Evolutionary conservation across 2,329 filamentous ascomycete species (phyloP).

Genomic region (Colletotrichum melonis): DNA sequence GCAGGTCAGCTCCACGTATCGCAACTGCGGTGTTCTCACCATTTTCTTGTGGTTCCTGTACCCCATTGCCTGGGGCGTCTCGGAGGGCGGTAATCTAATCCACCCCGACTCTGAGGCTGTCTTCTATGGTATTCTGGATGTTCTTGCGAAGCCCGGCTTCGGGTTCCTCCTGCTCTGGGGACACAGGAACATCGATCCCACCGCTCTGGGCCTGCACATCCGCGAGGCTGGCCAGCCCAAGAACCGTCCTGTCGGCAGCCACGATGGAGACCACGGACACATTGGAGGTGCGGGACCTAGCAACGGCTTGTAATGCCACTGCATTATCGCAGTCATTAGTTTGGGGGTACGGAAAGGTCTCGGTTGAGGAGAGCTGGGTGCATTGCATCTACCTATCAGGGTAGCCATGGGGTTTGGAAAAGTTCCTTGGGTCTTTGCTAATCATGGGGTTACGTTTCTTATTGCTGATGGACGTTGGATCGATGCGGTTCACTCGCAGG

Average conservation of each 20-base stretch:
- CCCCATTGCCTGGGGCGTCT: slow-evolving; percentile 72
- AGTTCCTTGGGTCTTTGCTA: not conserved
- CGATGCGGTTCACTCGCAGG: not conserved
- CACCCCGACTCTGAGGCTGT: slow-evolving; percentile 74
- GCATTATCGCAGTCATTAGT: not conserved
- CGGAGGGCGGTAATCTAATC: slow-evolving; percentile 74
- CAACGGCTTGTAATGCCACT: not conserved
- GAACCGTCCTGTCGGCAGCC: slow-evolving; percentile 11
- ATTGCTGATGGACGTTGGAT: not conserved
- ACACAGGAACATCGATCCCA: slow-evolving; percentile 71
- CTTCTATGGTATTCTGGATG: slow-evolving; percentile 76
- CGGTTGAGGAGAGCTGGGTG: not conserved
- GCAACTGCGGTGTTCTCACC: slow-evolving; percentile 68
- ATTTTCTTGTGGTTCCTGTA: slow-evolving; percentile 73
- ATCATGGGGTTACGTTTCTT: not conserved
- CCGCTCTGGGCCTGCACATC: slow-evolving; percentile 62
- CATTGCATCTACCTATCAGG: not conserved
- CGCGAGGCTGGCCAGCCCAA: slow-evolving; percentile 38
- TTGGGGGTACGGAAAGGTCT: no score
- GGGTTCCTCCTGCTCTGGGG: slow-evolving; percentile 70
- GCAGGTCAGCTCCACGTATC: slow-evolving; percentile 64
- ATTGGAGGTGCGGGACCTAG: slow-evolving; percentile 9
- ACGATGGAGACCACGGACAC: slow-evolving; percentile 23
- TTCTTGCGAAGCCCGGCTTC: slow-evolving; percentile 74
- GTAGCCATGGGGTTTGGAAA: not conserved